A percentile compares a stretch with the other conserved stretches of the same genome.
phyloP scores from a whole-genome alignment of 148 eudicot species.

The Drosera capensis region DNA sequence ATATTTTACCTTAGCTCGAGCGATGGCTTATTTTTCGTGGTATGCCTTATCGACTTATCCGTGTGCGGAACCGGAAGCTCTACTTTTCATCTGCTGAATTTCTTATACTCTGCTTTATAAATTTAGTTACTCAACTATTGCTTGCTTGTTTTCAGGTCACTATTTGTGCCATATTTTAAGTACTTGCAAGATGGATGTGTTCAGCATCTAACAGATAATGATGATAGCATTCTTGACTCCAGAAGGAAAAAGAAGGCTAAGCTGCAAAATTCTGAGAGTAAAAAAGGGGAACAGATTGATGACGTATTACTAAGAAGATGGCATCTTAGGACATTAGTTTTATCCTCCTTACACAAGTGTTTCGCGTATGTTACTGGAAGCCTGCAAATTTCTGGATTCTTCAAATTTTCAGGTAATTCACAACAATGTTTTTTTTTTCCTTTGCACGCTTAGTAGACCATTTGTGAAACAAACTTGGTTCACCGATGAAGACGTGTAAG shows the following conservation, averaged over 20 bases:
- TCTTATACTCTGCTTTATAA: not conserved
- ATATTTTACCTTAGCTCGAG: no score
- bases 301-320: conserved; percentile 28
- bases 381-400: conserved; percentile 58
- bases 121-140: no score
- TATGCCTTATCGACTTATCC: no score
- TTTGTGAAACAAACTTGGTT: no score
- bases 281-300: conserved; percentile 11
- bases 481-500: no score
- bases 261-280: conserved; percentile 18
- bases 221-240: conserved; percentile 17
- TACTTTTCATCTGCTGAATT: not conserved
- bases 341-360: conserved; percentile 77
- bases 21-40: no score
- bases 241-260: conserved; percentile 76
- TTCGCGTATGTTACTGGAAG: conserved; percentile 69
- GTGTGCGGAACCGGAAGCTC: no score
- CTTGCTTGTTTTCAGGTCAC: conserved; percentile 57
- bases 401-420: conserved; percentile 53
- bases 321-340: conserved; percentile 65
- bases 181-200: conserved; percentile 58
- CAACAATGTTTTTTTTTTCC: not conserved
- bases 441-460: not conserved
- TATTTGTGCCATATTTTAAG: conserved; percentile 94
- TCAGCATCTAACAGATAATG: conserved; percentile 41